Evolutionary conservation across 2,329 filamentous ascomycete genomes (phyloP).

Genomic region (Fusarium pseudocircinatum): DNA sequence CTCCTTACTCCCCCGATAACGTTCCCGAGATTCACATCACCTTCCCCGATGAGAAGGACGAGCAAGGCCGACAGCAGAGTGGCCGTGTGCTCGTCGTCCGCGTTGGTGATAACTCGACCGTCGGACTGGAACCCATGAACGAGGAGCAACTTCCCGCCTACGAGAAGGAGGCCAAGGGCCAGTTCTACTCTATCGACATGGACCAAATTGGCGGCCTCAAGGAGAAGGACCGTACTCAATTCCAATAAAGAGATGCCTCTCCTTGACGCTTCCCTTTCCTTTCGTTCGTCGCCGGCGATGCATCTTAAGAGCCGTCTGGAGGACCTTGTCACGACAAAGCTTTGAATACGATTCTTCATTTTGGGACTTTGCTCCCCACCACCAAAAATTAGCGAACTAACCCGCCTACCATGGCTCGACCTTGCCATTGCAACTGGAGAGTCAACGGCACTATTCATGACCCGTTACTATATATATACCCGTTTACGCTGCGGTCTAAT

Average conservation of each 20-base stretch:
- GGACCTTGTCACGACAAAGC: slow-evolving; percentile 39
- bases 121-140: slow-evolving; percentile 89
- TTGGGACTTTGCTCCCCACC: slow-evolving; percentile 12
- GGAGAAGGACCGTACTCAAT: slow-evolving; percentile 74
- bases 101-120: slow-evolving; percentile 83
- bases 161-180: slow-evolving; percentile 78
- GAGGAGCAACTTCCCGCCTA: slow-evolving; percentile 87
- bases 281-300: slow-evolving; percentile 41
- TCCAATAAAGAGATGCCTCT: slow-evolving; percentile 46
- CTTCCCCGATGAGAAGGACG: slow-evolving; percentile 95
- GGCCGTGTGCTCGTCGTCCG: slow-evolving; percentile 92
- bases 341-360: slow-evolving; percentile 31
- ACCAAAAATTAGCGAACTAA: slow-evolving; percentile 34
- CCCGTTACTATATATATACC: slow-evolving; percentile 47
- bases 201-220: slow-evolving; percentile 93
- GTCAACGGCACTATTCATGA: slow-evolving; percentile 39
- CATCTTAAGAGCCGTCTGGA: slow-evolving; percentile 40
- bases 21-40: slow-evolving; percentile 98
- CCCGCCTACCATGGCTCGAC: slow-evolving; percentile 32
- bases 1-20: slow-evolving; percentile 81
- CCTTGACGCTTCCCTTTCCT: slow-evolving; percentile 22
- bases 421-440: slow-evolving; percentile 31
- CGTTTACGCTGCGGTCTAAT: slow-evolving; percentile 45
- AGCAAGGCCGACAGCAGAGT: slow-evolving; percentile 80
- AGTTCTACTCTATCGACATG: slow-evolving; percentile 94